phyloP scores from a whole-genome alignment of 192 early-diverging fungal genomes.

The Umbelopsis isabellina region DNA sequence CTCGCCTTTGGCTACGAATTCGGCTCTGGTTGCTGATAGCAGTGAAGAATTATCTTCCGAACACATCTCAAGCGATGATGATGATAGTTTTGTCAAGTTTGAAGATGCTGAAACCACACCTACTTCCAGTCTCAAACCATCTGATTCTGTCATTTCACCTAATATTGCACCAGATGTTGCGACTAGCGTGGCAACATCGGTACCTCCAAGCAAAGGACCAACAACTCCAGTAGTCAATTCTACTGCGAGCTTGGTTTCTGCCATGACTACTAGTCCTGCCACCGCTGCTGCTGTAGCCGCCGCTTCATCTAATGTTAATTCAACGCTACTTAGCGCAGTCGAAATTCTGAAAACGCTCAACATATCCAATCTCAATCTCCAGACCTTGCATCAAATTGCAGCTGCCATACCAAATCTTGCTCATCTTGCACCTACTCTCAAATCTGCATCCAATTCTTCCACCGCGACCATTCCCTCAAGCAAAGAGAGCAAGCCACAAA shows the following conservation, averaged over 20 bases:
- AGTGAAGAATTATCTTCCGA: constrained; percentile 21
- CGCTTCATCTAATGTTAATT: not conserved
- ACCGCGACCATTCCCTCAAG: constrained; percentile 2
- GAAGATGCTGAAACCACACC: constrained; percentile 29
- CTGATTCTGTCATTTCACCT: not conserved
- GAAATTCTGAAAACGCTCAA: constrained; percentile 33
- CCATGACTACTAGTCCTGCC: constrained; percentile 15
- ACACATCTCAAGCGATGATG: constrained; percentile 10
- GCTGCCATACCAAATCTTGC: constrained; percentile 20
- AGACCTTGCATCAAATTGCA: constrained; percentile 30
- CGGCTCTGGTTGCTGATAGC: not conserved
- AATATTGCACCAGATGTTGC: constrained; percentile 14
- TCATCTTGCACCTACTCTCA: constrained; percentile 26
- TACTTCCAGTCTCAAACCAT: not conserved
- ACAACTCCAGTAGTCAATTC: not conserved
- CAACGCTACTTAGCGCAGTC: constrained; percentile 21
- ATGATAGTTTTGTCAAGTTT: constrained; percentile 36
- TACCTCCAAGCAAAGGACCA: not conserved
- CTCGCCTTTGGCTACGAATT: not conserved
- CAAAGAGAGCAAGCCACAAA: not conserved
- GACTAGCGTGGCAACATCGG: constrained; percentile 1
- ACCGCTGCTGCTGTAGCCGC: constrained; percentile 13
- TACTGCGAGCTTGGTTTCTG: constrained; percentile 6
- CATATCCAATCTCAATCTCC: constrained; percentile 33
- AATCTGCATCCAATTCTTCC: constrained; percentile 25